Evolutionary conservation across 371 early-diverging fungal species (phyloP).

Genomic region (Actinomortierella ambigua): DNA sequence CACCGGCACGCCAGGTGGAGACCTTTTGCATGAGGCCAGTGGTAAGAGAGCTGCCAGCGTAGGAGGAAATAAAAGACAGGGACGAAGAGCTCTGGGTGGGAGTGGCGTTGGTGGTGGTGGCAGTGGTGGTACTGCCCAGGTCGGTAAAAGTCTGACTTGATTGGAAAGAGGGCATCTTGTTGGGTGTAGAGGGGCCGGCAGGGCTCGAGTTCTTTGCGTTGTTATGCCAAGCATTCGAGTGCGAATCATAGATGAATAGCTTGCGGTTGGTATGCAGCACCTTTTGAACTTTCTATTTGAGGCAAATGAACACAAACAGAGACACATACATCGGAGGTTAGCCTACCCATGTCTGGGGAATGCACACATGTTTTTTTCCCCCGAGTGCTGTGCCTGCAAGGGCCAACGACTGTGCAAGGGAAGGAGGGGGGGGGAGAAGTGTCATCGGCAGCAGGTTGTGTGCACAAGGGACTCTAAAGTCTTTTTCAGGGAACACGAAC

Average conservation of each 20-base stretch:
- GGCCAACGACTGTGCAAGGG: not conserved
- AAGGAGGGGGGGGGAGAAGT: not conserved
- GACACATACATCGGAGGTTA: too few species aligned
- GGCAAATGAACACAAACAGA: not conserved
- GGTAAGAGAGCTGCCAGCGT: constrained; percentile 35
- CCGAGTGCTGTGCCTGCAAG: too few species aligned
- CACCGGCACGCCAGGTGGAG: constrained; percentile 42
- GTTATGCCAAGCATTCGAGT: too few species aligned
- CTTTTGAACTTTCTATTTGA: constrained; percentile 38
- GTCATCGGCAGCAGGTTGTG: too few species aligned
- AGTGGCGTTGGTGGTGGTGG: constrained; percentile 22
- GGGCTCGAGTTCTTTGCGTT: too few species aligned
- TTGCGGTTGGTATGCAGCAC: constrained; percentile 8
- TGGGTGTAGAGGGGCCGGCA: constrained; percentile 1
- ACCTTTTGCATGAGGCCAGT: constrained; percentile 45
- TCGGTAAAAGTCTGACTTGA: constrained; percentile 22
- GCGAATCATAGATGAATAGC: too few species aligned
- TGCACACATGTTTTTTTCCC: too few species aligned
- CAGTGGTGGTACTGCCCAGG: constrained; percentile 10
- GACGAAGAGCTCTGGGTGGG: constrained; percentile 38
- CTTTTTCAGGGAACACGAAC: not conserved
- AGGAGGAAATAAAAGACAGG: constrained; percentile 38
- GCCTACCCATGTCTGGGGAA: too few species aligned
- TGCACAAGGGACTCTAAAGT: not conserved
- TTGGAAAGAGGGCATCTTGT: constrained; percentile 32